Percentiles rank a stretch among this genome's conserved stretches.
These are phyloP conservation scores for Fusarium austroafricanum DNA, from an alignment of 2,329 filamentous ascomycete species.

Conservation along the genomic window DNA sequence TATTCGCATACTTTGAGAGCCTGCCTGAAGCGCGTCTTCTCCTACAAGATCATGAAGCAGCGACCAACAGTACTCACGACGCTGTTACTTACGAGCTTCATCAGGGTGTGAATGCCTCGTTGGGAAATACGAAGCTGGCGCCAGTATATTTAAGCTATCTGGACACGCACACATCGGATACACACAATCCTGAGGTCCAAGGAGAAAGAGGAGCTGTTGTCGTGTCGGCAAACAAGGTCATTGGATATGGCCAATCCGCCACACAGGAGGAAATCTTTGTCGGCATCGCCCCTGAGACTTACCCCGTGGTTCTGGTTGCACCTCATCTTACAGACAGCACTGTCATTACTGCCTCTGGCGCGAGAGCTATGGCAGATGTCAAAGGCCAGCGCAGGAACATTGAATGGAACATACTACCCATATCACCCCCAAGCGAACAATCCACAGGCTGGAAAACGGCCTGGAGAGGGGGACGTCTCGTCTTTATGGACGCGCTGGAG, in stretches of 20 bases:
- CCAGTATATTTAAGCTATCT: slow-evolving; percentile 31
- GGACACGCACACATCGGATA: slow-evolving; percentile 42
- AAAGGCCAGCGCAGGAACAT: slow-evolving; percentile 48
- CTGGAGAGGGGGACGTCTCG: slow-evolving; percentile 45
- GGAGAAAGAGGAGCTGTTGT: slow-evolving; percentile 46
- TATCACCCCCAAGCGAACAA: neutral
- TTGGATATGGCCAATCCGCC: slow-evolving; percentile 52
- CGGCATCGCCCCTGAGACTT: slow-evolving; percentile 51
- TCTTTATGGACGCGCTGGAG: slow-evolving; percentile 54
- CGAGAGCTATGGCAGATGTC: slow-evolving; percentile 48
- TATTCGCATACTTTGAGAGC: slow-evolving; percentile 47
- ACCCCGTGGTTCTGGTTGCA: slow-evolving; percentile 50
- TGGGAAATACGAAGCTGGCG: slow-evolving; percentile 14
- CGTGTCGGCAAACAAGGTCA: slow-evolving; percentile 50
- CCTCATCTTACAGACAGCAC: slow-evolving; percentile 46
- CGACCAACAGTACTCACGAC: fast-evolving
- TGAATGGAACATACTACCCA: slow-evolving; percentile 28
- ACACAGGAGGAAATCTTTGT: slow-evolving; percentile 53
- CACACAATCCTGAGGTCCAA: slow-evolving; percentile 40
- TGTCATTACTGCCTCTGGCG: slow-evolving; percentile 45
- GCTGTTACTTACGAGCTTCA: slow-evolving; percentile 42
- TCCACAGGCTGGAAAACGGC: neutral
- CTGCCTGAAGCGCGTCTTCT: slow-evolving; percentile 16
- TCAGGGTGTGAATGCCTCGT: neutral
- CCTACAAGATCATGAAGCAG: neutral